Conservation (phyloP, 148 eudicot genomes). For the Hydrangea macrophylla region DNA sequence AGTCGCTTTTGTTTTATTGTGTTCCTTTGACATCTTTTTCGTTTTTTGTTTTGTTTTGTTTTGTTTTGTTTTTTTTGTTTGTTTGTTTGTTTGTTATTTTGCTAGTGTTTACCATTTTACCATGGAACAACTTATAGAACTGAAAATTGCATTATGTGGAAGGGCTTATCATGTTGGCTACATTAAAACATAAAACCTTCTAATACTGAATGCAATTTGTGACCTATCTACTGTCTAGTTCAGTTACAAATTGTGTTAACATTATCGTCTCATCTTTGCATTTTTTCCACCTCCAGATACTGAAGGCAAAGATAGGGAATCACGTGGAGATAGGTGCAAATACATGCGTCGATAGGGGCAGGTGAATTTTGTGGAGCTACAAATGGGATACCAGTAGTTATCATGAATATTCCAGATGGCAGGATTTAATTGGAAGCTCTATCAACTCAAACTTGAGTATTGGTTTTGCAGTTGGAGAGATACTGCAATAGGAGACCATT, state of each 20-base stretch:
- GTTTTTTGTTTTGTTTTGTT: background rate
- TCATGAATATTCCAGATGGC: background rate
- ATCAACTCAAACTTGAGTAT: background rate
- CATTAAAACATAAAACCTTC: no score
- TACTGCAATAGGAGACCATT: slow-evolving; percentile 66
- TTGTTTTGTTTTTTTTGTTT: no score
- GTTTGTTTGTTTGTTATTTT: no score
- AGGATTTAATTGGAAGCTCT: background rate
- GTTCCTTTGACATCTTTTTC: background rate
- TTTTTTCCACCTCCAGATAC: slow-evolving; percentile 34
- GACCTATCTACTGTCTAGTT: slow-evolving; percentile 5
- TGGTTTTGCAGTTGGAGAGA: slow-evolving; percentile 83
- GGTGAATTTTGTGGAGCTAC: slow-evolving; percentile 33
- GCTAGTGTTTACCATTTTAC: background rate
- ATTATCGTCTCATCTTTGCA: background rate
- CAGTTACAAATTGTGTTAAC: background rate
- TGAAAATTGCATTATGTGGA: background rate
- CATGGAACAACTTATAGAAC: background rate
- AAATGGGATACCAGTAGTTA: background rate
- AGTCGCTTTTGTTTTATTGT: background rate
- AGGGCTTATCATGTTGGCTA: background rate
- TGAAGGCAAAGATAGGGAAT: slow-evolving; percentile 68
- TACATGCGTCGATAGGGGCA: slow-evolving; percentile 95
- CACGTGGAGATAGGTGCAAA: slow-evolving; percentile 94
- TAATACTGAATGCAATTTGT: no score